A percentile compares a stretch with the other conserved stretches of the same genome.
phyloP scores from a whole-genome alignment of 768 basidiomycete genomes.

The Russula brevipes region DNA sequence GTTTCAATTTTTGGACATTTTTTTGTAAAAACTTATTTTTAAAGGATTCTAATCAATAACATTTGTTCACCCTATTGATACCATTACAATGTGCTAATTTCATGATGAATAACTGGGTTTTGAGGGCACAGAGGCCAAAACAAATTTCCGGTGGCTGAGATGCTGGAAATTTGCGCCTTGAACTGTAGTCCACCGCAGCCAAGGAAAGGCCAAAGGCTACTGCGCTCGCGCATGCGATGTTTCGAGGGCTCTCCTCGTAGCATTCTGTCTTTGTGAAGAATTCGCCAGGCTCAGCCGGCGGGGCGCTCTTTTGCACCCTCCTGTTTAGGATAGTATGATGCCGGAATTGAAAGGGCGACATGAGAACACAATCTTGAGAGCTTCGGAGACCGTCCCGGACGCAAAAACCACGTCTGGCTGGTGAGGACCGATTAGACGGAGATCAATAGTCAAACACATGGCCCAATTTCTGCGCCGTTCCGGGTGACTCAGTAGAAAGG shows the following conservation, averaged over 20 bases:
- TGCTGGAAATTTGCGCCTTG: no score
- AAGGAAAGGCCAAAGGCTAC: neutral
- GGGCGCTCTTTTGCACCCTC: constrained; percentile 11
- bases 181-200: neutral
- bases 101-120: no score
- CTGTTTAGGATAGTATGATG: constrained; percentile 12
- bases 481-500: constrained; percentile 19
- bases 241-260: neutral
- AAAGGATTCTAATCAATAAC: no score
- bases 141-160: no score
- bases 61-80: no score
- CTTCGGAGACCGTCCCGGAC: constrained; percentile 20
- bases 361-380: constrained; percentile 13
- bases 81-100: no score
- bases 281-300: neutral
- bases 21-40: no score
- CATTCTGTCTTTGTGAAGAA: neutral
- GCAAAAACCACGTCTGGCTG: constrained; percentile 15
- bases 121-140: no score
- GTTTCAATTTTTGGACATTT: no score
- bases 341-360: constrained; percentile 20
- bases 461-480: constrained; percentile 20
- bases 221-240: neutral
- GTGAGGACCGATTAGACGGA: constrained; percentile 21
- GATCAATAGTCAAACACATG: constrained; percentile 24